A percentile compares a stretch with the other conserved stretches of the same genome.
These are phyloP conservation scores for Eremomyces bilateralis DNA, from an alignment of 495 filamentous ascomycete species.

Conservation along the genomic window DNA sequence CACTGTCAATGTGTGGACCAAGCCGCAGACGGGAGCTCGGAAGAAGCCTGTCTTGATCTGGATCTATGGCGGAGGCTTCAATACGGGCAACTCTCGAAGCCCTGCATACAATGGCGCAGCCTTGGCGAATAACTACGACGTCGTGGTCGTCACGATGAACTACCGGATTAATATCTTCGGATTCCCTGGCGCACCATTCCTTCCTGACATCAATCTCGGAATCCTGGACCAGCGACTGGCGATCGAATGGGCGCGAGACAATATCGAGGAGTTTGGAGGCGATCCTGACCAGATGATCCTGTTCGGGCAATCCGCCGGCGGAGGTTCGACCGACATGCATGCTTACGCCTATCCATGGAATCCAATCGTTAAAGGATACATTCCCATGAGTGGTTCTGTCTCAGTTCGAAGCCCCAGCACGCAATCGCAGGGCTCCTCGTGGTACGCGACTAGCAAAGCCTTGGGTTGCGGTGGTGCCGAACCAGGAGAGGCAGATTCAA, in stretches of 20 bases:
- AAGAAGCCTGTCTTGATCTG: slow-evolving; percentile 7
- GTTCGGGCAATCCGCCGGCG: slow-evolving; percentile 9
- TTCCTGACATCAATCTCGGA: slow-evolving; percentile 7
- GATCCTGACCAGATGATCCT: slow-evolving; percentile 3
- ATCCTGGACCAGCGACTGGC: slow-evolving; percentile 8
- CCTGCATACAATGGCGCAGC: slow-evolving; percentile 6
- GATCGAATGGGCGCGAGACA: slow-evolving; percentile 7
- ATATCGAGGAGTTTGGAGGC: no score
- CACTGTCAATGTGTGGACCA: background rate
- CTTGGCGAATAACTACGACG: slow-evolving; percentile 8
- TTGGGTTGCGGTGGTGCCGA: slow-evolving; percentile 1
- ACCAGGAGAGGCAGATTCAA: background rate
- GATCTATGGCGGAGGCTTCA: slow-evolving; percentile 10
- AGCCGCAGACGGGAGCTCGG: background rate
- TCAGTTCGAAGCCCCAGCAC: slow-evolving; percentile 3
- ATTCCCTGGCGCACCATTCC: slow-evolving; percentile 1
- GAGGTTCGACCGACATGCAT: background rate
- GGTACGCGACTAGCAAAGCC: slow-evolving; percentile 1
- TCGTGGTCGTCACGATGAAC: slow-evolving; percentile 8
- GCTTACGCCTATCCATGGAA: slow-evolving; percentile 2
- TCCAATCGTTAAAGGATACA: slow-evolving; percentile 5
- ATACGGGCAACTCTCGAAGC: slow-evolving; percentile 4
- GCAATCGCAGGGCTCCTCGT: slow-evolving; percentile 3
- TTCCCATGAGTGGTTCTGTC: background rate
- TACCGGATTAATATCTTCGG: slow-evolving; percentile 11